Evolutionary conservation across 768 basidiomycete species (phyloP).

Genomic region (Lepiota subincarnata): DNA sequence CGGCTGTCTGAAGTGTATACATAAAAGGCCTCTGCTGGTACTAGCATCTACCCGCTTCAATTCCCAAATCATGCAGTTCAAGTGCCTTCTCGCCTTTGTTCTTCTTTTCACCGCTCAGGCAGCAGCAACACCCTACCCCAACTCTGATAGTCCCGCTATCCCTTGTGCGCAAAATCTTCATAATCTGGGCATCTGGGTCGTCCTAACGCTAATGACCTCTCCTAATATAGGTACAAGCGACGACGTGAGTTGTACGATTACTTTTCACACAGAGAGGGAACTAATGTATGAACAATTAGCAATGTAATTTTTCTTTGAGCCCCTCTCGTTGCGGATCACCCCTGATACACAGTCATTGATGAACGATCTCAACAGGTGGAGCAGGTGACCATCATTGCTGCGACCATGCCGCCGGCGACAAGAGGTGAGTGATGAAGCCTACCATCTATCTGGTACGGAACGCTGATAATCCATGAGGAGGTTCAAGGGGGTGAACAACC

Average conservation of each 20-base stretch:
- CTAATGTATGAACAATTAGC: not conserved
- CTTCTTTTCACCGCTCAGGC: not conserved
- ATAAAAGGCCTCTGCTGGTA: no score
- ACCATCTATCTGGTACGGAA: no score
- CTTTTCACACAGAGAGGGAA: no score
- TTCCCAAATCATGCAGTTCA: constrained; percentile 4
- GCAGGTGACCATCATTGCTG: not conserved
- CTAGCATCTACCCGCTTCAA: no score
- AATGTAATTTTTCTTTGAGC: not conserved
- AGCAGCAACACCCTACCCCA: not conserved
- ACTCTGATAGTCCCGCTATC: no score
- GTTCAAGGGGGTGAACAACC: no score
- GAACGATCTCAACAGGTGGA: not conserved
- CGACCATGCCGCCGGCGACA: not conserved
- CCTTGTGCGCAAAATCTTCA: no score
- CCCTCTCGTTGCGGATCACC: no score
- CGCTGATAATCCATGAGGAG: no score
- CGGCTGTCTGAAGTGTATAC: no score
- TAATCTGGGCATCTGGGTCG: no score
- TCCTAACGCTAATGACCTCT: not conserved
- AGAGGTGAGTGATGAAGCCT: not conserved
- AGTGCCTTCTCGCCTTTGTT: not conserved
- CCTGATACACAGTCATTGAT: not conserved
- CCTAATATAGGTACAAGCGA: not conserved
- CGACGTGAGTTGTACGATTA: not conserved